phyloP scores from a whole-genome alignment of 208 protist species.

The Phytomonas serpens region DNA sequence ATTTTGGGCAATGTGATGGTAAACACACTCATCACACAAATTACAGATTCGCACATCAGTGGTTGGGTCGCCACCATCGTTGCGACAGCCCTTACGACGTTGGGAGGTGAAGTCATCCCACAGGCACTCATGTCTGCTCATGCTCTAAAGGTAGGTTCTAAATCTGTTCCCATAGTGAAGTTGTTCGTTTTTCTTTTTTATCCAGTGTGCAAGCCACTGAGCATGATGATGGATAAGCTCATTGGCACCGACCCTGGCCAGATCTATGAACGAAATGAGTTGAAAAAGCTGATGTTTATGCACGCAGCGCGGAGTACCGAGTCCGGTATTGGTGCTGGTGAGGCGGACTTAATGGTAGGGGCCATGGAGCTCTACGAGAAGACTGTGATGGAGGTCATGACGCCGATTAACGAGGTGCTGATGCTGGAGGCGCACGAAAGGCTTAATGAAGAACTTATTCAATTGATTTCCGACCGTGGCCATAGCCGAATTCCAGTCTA shows the following conservation, averaged over 20 bases:
- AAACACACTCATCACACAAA: slow-evolving; percentile 92
- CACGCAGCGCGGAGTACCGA: slow-evolving; percentile 83
- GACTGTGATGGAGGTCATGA: slow-evolving; percentile 92
- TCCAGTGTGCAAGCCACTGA: slow-evolving; percentile 91
- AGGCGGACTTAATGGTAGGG: slow-evolving; percentile 91
- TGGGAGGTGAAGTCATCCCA: slow-evolving; percentile 95
- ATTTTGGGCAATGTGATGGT: slow-evolving; percentile 96
- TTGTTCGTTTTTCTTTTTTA: slow-evolving; percentile 93
- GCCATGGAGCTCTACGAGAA: slow-evolving; percentile 94
- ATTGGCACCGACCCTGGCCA: slow-evolving; percentile 93
- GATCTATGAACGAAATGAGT: slow-evolving; percentile 93
- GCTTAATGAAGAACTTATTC: slow-evolving; percentile 90
- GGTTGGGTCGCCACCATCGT: slow-evolving; percentile 86
- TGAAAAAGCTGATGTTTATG: slow-evolving; percentile 95
- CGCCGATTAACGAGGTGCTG: slow-evolving; percentile 88
- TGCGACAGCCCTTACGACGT: slow-evolving; percentile 90
- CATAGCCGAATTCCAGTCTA: slow-evolving; percentile 94
- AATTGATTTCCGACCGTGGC: slow-evolving; percentile 87
- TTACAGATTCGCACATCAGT: slow-evolving; percentile 86
- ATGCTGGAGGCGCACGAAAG: slow-evolving; percentile 89
- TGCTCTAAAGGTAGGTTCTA: slow-evolving; percentile 88
- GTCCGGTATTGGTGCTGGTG: slow-evolving; percentile 77
- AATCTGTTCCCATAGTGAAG: slow-evolving; percentile 86
- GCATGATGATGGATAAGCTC: slow-evolving; percentile 84
- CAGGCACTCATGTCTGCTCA: slow-evolving; percentile 92